Base-by-base conservation (phyloP, 768 basidiomycete species). In the Boletus coccyginus region DNA sequence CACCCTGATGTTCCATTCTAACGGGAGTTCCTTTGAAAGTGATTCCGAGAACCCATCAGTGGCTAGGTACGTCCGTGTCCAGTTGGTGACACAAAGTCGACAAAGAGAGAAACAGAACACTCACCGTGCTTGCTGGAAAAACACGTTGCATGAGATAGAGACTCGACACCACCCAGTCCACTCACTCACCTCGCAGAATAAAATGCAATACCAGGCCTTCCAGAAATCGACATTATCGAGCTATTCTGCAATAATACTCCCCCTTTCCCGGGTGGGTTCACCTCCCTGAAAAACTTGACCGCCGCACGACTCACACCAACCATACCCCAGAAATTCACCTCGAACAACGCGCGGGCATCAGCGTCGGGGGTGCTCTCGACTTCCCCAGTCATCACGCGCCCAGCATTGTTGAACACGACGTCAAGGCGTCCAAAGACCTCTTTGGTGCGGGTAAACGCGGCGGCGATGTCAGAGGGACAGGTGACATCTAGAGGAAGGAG, bases 361-460 rank as follows among this genome's bases (percentile, higher is more conserved):
- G 57, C 62, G 9, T 70, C 69, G 3, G 69, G 57, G 17, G 66
- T 68, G n/a, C 59, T 66, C 61, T 77, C 77, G 27, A 72, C 58
- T 44, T 77, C 73, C 5, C 63, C 65, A 3, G 70, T 21, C 8
- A 71, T 48, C 2, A 49, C 60, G 33, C 63, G 65, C 35, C 56
- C 65, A 56, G 77, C 77, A 57, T 79, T 80, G 64, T 72, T 76
- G 62, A 73, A 72, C 3, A 78, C 77, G 50, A 78, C 73, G 53
- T 78, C 78, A 27, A 77, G 61, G n/a, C 73, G 56, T 2, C 74
- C 73, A 62, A 77, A 78, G 9, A 56, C 54, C 11, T 64, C 62
- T 38, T 67, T 64, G 0, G 72, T 68, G 16, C 53, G 51, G 2
- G 55, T 53, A 51, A 80, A 78, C 1, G 72, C 76, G 3, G 58